Evolutionary conservation across 73 alveolate species (phyloP), one percentile per base, ranked within the genome.

Genomic region (Paramecium primaurelia): DNA sequence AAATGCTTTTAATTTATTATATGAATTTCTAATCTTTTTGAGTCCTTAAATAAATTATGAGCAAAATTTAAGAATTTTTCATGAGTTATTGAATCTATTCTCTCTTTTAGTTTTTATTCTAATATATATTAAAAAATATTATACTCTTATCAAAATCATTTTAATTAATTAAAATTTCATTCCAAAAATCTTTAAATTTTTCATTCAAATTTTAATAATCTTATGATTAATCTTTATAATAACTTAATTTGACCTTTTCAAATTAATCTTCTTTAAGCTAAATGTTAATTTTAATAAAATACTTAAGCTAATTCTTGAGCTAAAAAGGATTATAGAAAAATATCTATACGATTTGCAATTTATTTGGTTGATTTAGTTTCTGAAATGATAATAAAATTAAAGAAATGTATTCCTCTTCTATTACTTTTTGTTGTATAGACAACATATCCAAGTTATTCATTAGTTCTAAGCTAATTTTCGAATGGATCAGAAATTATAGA

Each of bases 371-470:
- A 64, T n/a, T 71, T 89, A 16, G 84, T 59, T 16, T 89, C 71
- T 42, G 94, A 89, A 11, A 71, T 34, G 22, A 89, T 83, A 12
- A 45, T 47, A 42, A 89, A 71, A 20, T 38, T 14, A 6, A 89
- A 51, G 32, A 84, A 84, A 89, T 49, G 32, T n/a, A 71, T 59
- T 69, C 94, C 94, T 71, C 94, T 89, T 89, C 92, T 71, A 22
- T 58, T 69, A 20, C 38, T 89, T 64, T 47, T 83, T 6, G n/a
- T 26, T 14, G 92, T 71, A 44, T 71, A 89, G 1, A 71, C 94
- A 25, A 89, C 92, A 89, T 89, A 89, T 11, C 94, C 94, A 12
- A 89, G 64, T 26, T 89, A 89, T n/a, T 89, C 94, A 45, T 71
- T 59, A 20, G 93, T 88, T 71, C 93, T 88, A 20, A 89, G 58